Evolutionary conservation across 2,329 filamentous ascomycete genomes (phyloP).

Genomic region (Trichoderma pleuroti): DNA sequence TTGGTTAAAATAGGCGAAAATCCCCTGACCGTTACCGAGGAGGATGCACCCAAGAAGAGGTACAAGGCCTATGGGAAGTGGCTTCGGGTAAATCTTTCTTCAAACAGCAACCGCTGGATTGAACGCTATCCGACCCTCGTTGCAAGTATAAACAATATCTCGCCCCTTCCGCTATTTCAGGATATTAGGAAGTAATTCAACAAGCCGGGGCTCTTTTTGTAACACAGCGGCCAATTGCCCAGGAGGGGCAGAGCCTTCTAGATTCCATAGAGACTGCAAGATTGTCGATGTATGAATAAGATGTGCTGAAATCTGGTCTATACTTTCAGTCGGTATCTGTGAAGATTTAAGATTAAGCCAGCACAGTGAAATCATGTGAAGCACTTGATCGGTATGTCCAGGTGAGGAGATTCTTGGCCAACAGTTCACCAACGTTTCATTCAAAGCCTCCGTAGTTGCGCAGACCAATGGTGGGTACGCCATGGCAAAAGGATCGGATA

Average conservation of each 20-base stretch:
- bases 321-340: background rate
- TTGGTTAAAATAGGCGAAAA: slow-evolving; percentile 76
- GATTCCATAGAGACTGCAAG: slow-evolving; percentile 26
- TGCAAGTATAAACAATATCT: background rate
- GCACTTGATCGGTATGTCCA: slow-evolving; percentile 59
- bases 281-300: slow-evolving; percentile 24
- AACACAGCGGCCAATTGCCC: slow-evolving; percentile 24
- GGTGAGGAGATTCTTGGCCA: slow-evolving; percentile 62
- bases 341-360: slow-evolving; percentile 53
- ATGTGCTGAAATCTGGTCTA: slow-evolving; percentile 1
- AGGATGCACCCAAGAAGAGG: slow-evolving; percentile 85
- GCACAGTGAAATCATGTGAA: slow-evolving; percentile 59
- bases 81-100: slow-evolving; percentile 94
- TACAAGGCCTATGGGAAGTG: slow-evolving; percentile 97
- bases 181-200: slow-evolving; percentile 25
- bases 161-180: background rate
- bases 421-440: slow-evolving; percentile 56
- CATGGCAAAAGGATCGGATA: slow-evolving; percentile 66
- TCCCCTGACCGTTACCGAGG: slow-evolving; percentile 80
- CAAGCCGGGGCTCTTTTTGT: slow-evolving; percentile 30
- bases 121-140: slow-evolving; percentile 24
- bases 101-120: slow-evolving; percentile 74
- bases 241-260: slow-evolving; percentile 18
- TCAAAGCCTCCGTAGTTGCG: slow-evolving; percentile 51
- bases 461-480: slow-evolving; percentile 52